Conservation (phyloP, 306 rosid genomes). For the Sesbania bispinosa region DNA sequence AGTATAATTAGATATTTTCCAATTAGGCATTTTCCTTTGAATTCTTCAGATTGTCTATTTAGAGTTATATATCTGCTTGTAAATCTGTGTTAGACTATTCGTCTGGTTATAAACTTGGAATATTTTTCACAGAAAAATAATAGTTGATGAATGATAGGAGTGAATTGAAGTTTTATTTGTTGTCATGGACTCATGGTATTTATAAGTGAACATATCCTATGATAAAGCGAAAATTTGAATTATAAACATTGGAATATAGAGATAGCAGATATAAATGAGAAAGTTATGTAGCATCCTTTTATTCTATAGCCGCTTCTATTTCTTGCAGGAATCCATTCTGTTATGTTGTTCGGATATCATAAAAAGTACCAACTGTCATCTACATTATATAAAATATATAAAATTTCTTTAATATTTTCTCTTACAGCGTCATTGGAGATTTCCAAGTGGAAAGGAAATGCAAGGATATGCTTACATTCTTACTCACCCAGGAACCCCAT, state of each 20-base stretch:
- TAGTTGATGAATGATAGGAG: background rate
- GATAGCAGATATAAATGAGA: background rate
- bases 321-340: background rate
- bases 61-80: background rate
- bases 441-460: slow-evolving; percentile 85
- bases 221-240: background rate
- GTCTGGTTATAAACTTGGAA: background rate
- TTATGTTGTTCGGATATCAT: background rate
- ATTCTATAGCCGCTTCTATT: background rate
- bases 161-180: background rate
- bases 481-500: slow-evolving; percentile 98
- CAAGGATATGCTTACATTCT: slow-evolving; percentile 98
- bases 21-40: background rate
- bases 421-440: slow-evolving; percentile 98
- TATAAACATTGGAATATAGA: background rate
- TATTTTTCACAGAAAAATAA: background rate
- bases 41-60: background rate
- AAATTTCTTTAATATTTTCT: slow-evolving; percentile 20
- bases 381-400: no score
- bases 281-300: background rate
- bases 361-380: background rate
- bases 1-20: background rate
- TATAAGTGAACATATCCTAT: background rate
- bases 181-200: background rate
- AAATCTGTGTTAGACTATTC: background rate